A percentile compares a stretch with the other conserved stretches of the same genome.
These are phyloP conservation scores for Colletotrichum sp. DNA, from an alignment of 2,329 filamentous ascomycete genomes.

Conservation along the genomic window DNA sequence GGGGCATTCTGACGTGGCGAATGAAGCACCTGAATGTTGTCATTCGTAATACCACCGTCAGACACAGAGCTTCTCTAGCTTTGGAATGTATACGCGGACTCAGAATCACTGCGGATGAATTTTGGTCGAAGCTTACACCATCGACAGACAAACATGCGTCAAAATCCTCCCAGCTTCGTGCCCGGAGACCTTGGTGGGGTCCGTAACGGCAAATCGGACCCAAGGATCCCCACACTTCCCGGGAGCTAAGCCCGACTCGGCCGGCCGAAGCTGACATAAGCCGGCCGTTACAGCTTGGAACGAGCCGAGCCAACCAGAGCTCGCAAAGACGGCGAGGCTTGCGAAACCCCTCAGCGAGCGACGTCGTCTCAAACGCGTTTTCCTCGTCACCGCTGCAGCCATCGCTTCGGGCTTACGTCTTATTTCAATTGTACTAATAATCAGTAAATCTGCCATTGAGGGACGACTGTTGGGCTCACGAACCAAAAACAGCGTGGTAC, in stretches of 20 bases:
- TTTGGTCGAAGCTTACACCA: neutral
- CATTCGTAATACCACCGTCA: neutral
- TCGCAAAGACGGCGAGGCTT: neutral
- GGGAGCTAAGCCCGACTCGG: neutral
- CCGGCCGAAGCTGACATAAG: neutral
- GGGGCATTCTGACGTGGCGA: neutral
- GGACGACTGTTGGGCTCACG: neutral
- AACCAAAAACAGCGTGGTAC: too few relatives aligned
- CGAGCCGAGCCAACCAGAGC: neutral
- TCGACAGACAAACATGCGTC: neutral
- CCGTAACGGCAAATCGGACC: neutral
- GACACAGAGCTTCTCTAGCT: neutral
- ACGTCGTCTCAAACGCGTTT: neutral
- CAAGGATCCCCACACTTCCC: rapidly evolving
- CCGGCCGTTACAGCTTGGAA: neutral
- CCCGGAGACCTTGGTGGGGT: neutral
- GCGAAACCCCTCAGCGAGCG: neutral
- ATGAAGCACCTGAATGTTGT: neutral
- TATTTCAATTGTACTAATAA: too few relatives aligned
- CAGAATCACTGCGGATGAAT: neutral
- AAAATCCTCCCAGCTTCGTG: neutral
- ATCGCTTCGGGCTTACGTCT: neutral
- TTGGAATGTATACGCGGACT: neutral
- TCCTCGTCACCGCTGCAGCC: neutral
- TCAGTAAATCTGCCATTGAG: neutral